A percentile compares a stretch with the other conserved stretches of the same genome.
phyloP scores from a whole-genome alignment of 2,329 filamentous ascomycete species.

The Pseudogymnoascus sp. region DNA sequence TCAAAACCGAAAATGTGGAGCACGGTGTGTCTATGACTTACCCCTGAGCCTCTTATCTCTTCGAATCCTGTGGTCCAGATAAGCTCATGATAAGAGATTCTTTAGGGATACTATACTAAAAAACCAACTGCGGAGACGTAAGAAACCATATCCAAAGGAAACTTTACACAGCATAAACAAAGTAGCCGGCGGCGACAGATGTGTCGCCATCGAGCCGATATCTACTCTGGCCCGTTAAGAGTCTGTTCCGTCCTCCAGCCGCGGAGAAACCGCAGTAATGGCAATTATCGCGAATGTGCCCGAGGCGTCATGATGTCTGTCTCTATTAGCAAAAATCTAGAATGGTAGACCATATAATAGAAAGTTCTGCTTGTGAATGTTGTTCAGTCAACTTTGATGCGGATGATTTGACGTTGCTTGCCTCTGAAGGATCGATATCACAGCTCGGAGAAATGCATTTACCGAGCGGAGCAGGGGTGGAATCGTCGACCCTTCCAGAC shows the following conservation, averaged over 20 bases:
- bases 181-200: neutral
- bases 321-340: neutral
- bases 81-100: conserved; percentile 7
- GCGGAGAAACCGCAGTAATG: neutral
- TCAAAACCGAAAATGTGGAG: neutral
- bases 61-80: neutral
- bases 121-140: neutral
- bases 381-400: neutral
- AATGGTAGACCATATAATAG: neutral
- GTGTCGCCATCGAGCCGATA: neutral
- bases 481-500: neutral
- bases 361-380: neutral
- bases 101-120: neutral
- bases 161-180: neutral
- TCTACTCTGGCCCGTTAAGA: neutral
- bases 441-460: conserved; percentile 7
- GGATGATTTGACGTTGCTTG: neutral
- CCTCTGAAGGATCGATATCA: neutral
- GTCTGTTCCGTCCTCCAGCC: neutral
- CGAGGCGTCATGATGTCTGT: neutral
- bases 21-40: neutral
- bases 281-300: neutral
- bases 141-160: neutral
- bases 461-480: conserved; percentile 6
- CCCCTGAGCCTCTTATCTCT: conserved; percentile 4